Evolutionary conservation across 2,329 filamentous ascomycete species (phyloP), one percentile per base, ranked within the genome.

Genomic region (Pezicula neosporulosa): DNA sequence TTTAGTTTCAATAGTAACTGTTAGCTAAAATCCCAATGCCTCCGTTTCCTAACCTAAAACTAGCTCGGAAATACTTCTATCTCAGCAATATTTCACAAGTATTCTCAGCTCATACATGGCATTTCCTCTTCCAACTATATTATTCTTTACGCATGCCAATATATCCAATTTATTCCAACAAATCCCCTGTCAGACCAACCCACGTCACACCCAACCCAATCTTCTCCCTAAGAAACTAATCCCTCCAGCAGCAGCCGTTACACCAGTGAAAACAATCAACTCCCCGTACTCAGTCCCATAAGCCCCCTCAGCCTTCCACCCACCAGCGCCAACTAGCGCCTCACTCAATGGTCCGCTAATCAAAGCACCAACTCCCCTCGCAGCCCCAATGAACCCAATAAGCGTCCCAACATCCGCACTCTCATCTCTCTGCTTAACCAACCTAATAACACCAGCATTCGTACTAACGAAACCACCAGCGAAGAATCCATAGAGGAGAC

Each of bases 301-400:
- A 0, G 72, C 77, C 6, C 65, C 67, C 48, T 67, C 60, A 24
- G 67, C 71, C 52, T 66, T 61, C 74, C 73, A 80, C 19, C 75
- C 70, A 52, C 70, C 68, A 0, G 71, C 72, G 36, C 66, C 68
- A 24, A 84, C 61, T 47, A 85, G 62, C 1, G 67, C 72, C 49
- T 81, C 77, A 60, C 81, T 83, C 53, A 84, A 47, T 5, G 81
- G 80, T 0, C 81, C 81, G 6, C 72, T 78, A 2, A 71, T 71
- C 41, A 85, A 72, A 55, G 85, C 85, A 1, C 83, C 83, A 2
- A 87, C 68, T 0, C 83, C 84, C 41, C 84, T 72, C 1, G 80
- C 82, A 6, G 78, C 76, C 18, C 78, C 77, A 73, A 85, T 80
- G 48, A 70, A 55, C 3, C 64, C 66, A 41, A 71, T 56, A 7